Evolutionary conservation across 345 rosid genomes (phyloP).

Genomic region (Noccaea bulbosa): DNA sequence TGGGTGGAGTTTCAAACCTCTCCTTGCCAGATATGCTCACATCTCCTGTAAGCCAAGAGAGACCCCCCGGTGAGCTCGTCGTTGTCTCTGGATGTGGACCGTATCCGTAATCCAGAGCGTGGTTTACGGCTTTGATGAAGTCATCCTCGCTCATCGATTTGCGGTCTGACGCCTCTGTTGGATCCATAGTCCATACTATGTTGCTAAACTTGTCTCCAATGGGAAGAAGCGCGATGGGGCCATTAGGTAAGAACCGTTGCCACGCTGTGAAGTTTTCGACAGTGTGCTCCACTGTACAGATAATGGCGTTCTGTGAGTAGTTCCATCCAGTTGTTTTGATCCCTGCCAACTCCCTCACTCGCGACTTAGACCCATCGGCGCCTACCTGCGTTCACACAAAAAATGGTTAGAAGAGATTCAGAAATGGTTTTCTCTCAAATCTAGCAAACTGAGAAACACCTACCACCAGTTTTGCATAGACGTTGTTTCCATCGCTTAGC

Average conservation of each 20-base stretch:
- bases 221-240: constrained; percentile 91
- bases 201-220: constrained; percentile 88
- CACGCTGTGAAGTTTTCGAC: constrained; percentile 74
- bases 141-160: constrained; percentile 79
- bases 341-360: constrained; percentile 83
- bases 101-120: constrained; percentile 81
- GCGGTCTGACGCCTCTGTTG: constrained; percentile 63
- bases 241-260: constrained; percentile 93
- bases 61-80: constrained; percentile 49
- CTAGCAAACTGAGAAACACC: constrained; percentile 31
- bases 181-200: constrained; percentile 94
- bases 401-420: neutral
- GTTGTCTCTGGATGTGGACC: constrained; percentile 79
- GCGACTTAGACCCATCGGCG: constrained; percentile 91
- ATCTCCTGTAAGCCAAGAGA: constrained; percentile 67
- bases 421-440: neutral
- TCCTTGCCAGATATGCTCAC: constrained; percentile 52
- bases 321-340: constrained; percentile 86
- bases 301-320: constrained; percentile 87
- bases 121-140: constrained; percentile 74
- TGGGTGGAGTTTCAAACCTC: constrained; percentile 78
- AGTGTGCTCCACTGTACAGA: constrained; percentile 88
- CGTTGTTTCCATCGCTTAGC: constrained; percentile 69
- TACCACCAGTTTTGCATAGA: constrained; percentile 92
- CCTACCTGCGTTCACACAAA: constrained; percentile 80